phyloP scores from a whole-genome alignment of 2,329 filamentous ascomycete genomes.

The Teratosphaeria nubilosa region DNA sequence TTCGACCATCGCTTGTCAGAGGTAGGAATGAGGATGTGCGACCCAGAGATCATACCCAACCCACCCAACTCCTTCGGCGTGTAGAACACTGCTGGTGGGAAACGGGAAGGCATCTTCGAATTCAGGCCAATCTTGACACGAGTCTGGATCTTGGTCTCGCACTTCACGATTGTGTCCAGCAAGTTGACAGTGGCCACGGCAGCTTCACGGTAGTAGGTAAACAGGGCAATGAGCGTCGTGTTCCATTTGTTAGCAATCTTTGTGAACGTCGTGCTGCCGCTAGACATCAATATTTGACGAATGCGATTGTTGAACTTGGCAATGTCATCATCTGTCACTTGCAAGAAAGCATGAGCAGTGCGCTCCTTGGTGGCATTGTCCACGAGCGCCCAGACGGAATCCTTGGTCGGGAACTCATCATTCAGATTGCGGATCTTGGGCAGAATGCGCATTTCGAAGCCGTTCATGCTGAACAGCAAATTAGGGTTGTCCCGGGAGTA shows the following conservation, averaged over 20 bases:
- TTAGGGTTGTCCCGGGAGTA: conserved; percentile 98
- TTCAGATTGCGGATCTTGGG: conserved; percentile 92
- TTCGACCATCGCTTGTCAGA: conserved; percentile 98
- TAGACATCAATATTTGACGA: conserved; percentile 97
- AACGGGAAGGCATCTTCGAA: conserved; percentile 98
- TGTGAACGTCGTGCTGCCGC: conserved; percentile 96
- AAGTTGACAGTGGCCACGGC: conserved; percentile 91
- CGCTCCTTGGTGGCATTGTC: conserved; percentile 95
- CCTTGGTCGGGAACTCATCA: conserved; percentile 94
- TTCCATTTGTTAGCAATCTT: conserved; percentile 99
- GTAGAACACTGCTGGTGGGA: conserved; percentile 96
- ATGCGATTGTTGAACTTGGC: conserved; percentile 99
- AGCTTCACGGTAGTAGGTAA: conserved; percentile 97
- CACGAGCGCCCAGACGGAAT: conserved; percentile 95
- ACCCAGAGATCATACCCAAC: conserved; percentile 96
- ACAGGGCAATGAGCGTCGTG: conserved; percentile 88
- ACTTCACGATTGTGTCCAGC: conserved; percentile 96
- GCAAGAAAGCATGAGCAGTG: conserved; percentile 92
- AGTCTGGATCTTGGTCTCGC: conserved; percentile 98
- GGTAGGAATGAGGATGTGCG: conserved; percentile 91
- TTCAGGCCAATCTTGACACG: conserved; percentile 97
- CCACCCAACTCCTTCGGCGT: conserved; percentile 96
- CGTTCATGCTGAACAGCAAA: conserved; percentile 91
- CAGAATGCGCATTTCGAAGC: conserved; percentile 92
- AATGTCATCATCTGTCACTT: conserved; percentile 95